Evolutionary conservation across 345 rosid species (phyloP), one percentile per base, ranked within the genome.

Genomic region (Rubroshorea leprosula): DNA sequence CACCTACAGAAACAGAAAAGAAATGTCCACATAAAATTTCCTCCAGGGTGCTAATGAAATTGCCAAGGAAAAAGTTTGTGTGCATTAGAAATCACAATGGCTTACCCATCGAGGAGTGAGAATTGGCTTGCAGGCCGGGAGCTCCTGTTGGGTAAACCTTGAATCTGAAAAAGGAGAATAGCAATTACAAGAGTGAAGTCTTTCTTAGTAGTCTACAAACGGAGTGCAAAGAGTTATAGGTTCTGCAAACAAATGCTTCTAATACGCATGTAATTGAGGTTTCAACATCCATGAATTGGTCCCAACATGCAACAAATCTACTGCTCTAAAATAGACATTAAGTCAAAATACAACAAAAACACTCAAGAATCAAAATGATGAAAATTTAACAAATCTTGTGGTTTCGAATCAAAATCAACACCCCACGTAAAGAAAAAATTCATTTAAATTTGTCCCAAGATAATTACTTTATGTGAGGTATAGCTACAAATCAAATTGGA

Each of bases 111-210:
- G 55, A 19, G 96, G 99, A 0, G 97, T 93, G 23, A 93, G 96
- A 66, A 93, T 93, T 20, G 99, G 99, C 72, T 93, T 93, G 80
- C 99, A 93, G 54, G 99, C 99, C 3, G 97, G 92, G 69, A 93
- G 97, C 75, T 93, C 99, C 63, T 89, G 99, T 64, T 93, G 99
- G 23, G 95, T 87, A 75, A 93, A 93, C 72, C 61, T 90, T 5
- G 97, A 93, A 77, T 89, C 99, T 93, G 86, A 58, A 70, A 66
- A 35, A 8, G 55, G 48, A 22, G 55, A 47, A 31, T 35, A 35
- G n/a, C n/a, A n/a, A n/a, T 3, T 35, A 35, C 9, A 1, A 35
- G 1, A 8, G 12, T 13, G 7, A 6, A 35, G 7, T 35, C 5
- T 4, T 35, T 13, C 11, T 35, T 13, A 35, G 12, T 13, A 35